Conservation (phyloP, 139 green algal species). For the Chlorokybus atmophyticus region DNA sequence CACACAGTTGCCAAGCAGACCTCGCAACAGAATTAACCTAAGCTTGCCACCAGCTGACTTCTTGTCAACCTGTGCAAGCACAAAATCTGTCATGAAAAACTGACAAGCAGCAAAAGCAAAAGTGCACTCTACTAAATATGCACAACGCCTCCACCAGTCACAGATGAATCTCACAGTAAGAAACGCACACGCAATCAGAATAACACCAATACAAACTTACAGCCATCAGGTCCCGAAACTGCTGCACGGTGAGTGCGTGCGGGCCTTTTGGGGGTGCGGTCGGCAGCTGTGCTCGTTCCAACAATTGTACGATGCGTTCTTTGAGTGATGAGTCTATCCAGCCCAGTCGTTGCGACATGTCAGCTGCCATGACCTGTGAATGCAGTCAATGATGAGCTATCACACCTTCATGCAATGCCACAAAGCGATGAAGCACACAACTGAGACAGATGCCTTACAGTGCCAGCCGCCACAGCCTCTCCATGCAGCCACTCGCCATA, state of each 20-base stretch:
- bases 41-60: constrained; percentile 83
- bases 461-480: constrained; percentile 87
- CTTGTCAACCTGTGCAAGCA: constrained; percentile 69
- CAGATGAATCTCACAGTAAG: no score
- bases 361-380: constrained; percentile 71
- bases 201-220: no score
- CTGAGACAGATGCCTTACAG: constrained; percentile 18
- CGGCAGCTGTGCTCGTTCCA: constrained; percentile 57
- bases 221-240: constrained; percentile 82
- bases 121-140: constrained; percentile 3
- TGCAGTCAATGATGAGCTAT: neutral
- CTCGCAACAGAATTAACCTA: constrained; percentile 84
- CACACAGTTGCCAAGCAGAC: constrained; percentile 75
- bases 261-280: constrained; percentile 36
- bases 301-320: constrained; percentile 48
- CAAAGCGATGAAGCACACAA: neutral
- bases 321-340: constrained; percentile 77
- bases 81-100: neutral
- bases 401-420: neutral
- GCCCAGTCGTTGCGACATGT: constrained; percentile 71
- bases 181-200: no score
- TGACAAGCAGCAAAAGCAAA: neutral
- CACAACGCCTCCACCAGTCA: no score
- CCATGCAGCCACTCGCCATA: constrained; percentile 78
- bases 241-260: constrained; percentile 59